A percentile compares a stretch with the other conserved stretches of the same genome.
Evolutionary conservation across 257 asterid species (phyloP).

Genomic region (Solanum boliviense): DNA sequence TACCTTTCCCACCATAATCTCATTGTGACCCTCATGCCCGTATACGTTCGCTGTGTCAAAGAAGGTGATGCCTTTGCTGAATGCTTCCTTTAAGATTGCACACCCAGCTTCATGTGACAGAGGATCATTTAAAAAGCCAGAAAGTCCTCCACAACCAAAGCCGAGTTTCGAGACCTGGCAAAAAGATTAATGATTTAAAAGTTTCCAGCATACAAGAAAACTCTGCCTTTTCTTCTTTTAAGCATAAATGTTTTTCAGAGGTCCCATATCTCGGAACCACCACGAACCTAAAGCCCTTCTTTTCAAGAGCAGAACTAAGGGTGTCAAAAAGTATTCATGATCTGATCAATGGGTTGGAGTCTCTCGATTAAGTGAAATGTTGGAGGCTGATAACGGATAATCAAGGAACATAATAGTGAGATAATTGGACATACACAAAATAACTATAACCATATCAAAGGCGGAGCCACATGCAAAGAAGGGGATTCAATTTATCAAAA

Average conservation of each 20-base stretch:
- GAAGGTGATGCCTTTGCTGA: constrained; percentile 32
- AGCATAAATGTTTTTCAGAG: no score
- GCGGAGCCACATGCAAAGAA: neutral
- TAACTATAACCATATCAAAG: neutral
- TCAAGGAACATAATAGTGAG: no score
- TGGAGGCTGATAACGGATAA: neutral
- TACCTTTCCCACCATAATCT: constrained; percentile 51
- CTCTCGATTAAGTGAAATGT: neutral
- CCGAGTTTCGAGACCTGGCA: constrained; percentile 41
- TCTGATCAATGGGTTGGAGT: neutral
- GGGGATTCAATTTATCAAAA: neutral
- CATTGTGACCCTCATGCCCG: constrained; percentile 24
- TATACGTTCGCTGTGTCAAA: constrained; percentile 42
- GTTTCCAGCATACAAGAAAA: neutral
- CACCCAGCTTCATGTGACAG: constrained; percentile 38
- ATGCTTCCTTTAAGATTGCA: constrained; percentile 28
- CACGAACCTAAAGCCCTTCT: neutral
- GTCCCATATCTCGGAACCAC: neutral
- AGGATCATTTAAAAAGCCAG: constrained; percentile 38
- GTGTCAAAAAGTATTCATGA: neutral
- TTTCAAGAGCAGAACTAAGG: neutral
- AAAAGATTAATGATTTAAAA: neutral
- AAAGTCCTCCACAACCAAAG: constrained; percentile 42
- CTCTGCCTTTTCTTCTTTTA: neutral
- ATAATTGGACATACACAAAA: neutral